These are phyloP conservation scores for Durotheca rogersii DNA, from an alignment of 495 filamentous ascomycete species.

Conservation along the genomic window DNA sequence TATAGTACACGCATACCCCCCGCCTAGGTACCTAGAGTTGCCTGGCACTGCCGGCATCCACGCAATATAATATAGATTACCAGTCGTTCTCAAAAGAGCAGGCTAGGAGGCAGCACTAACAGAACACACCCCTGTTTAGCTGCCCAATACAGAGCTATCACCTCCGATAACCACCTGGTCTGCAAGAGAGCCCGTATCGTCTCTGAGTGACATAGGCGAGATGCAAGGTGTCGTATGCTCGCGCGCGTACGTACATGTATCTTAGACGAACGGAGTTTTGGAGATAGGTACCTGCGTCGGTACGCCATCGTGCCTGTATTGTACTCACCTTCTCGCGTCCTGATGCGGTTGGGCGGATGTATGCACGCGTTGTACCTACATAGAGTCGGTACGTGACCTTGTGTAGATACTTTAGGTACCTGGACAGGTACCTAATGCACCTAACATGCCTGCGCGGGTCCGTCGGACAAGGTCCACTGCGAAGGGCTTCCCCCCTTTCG, in stretches of 20 bases:
- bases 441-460: too few relatives aligned
- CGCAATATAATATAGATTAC: slow-evolving; percentile 1
- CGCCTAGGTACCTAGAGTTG: not conserved
- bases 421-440: too few relatives aligned
- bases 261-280: slow-evolving; percentile 31
- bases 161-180: slow-evolving; percentile 9
- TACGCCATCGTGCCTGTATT: too few relatives aligned
- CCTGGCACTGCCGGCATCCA: not conserved
- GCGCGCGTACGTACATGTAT: slow-evolving; percentile 26
- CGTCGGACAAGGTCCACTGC: slow-evolving; percentile 27
- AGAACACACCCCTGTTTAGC: slow-evolving; percentile 17
- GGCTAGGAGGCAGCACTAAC: too few relatives aligned
- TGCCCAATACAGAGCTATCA: slow-evolving; percentile 11
- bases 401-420: not conserved
- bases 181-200: slow-evolving; percentile 32
- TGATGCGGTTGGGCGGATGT: too few relatives aligned
- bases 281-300: slow-evolving; percentile 22
- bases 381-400: slow-evolving; percentile 16
- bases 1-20: too few relatives aligned
- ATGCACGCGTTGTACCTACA: slow-evolving; percentile 17
- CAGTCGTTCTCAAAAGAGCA: too few relatives aligned
- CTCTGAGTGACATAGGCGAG: slow-evolving; percentile 27
- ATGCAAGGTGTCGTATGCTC: slow-evolving; percentile 37
- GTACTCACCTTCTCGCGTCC: too few relatives aligned
- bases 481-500: too few relatives aligned